These are phyloP conservation scores for Teratosphaeria epicoccoides DNA, from an alignment of 2,329 filamentous ascomycete genomes.

Conservation along the genomic window DNA sequence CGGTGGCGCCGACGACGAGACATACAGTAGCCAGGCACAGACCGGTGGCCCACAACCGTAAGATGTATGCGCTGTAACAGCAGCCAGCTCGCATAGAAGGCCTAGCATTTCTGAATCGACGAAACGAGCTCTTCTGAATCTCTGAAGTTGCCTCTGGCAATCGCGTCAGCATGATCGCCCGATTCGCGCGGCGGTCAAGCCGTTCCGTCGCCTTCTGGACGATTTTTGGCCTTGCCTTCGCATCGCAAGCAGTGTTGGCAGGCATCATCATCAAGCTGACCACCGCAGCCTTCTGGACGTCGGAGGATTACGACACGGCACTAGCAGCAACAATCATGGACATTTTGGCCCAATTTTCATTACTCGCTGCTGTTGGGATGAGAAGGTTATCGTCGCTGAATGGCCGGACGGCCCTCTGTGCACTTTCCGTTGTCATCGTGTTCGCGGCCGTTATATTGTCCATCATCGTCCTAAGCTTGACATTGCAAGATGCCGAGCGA, in stretches of 20 bases:
- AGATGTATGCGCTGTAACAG: not conserved
- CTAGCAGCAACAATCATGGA: slow-evolving; percentile 12
- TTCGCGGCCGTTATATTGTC: slow-evolving; percentile 11
- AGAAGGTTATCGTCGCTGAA: not conserved
- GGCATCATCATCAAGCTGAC: slow-evolving; percentile 8
- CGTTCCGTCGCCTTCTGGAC: slow-evolving; percentile 7
- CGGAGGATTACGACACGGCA: slow-evolving; percentile 2
- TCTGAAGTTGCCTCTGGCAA: not conserved
- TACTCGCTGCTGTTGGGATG: slow-evolving; percentile 6
- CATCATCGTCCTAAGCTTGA: slow-evolving; percentile 12
- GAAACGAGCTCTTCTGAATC: not conserved
- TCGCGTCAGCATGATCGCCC: not conserved
- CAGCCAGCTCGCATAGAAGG: not conserved
- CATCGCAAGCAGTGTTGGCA: slow-evolving; percentile 1
- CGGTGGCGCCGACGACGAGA: not conserved
- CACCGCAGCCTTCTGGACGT: slow-evolving; percentile 1
- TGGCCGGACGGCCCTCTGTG: slow-evolving; percentile 1
- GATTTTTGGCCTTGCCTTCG: slow-evolving; percentile 1
- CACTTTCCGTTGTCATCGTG: slow-evolving; percentile 6
- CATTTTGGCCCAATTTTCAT: slow-evolving; percentile 6
- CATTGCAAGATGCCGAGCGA: slow-evolving; percentile 1
- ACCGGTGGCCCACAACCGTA: not conserved
- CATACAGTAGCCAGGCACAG: not conserved
- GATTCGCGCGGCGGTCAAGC: slow-evolving; percentile 1
- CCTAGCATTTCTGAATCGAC: not conserved